Base-by-base conservation (phyloP, 2,329 filamentous ascomycete species). In the Bertia moriformis region DNA sequence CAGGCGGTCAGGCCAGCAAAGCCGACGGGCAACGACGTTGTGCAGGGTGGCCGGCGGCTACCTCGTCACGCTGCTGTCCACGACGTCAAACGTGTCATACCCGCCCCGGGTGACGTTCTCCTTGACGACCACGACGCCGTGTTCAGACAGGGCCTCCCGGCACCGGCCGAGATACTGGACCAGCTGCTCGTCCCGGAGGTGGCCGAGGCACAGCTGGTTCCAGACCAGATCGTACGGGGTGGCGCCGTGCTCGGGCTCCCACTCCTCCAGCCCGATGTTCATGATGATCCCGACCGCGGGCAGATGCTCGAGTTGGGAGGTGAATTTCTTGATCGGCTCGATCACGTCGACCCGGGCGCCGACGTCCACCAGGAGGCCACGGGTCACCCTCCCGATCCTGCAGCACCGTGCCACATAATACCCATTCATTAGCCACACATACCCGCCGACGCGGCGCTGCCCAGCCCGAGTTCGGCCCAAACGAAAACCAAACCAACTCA, bases 201-300 rank as follows among this genome's bases (percentile, higher is more conserved):
- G 81, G 18, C 84, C 82, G 4, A 89, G 58, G 56, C 87, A 95
- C 87, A 87, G 94, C 57, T 95, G 88, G 39, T 73, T 80, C 84
- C 85, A 93, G 43, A 95, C 76, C 36, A 94, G 56, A 53, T 88
- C 81, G 57, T 95, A 95, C n/a, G n/a, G n/a, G 38, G 59, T 54
- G 5, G 57, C 49, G 15, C 52, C 49, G 2, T 58, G 48, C 0
- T 49, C 59, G 1, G 68, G 63, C 7, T 47, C 42, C 84, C 83
- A 93, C 19, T 71, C 67, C 55, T 93, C 80, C 1, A 93, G 61
- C 0, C 84, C 84, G 2, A 79, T 59, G 46, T 82, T 85, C 58
- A 75, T 80, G 14, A 93, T 68, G 17, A 66, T 59, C 2, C 71
- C 62, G 10, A 77, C 62, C 1, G 82, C 81, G 1, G 73, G 55